Evolutionary conservation across 805 yeast species (phyloP), one percentile per base, ranked within the genome.

Genomic region (Candida multigemmis): DNA sequence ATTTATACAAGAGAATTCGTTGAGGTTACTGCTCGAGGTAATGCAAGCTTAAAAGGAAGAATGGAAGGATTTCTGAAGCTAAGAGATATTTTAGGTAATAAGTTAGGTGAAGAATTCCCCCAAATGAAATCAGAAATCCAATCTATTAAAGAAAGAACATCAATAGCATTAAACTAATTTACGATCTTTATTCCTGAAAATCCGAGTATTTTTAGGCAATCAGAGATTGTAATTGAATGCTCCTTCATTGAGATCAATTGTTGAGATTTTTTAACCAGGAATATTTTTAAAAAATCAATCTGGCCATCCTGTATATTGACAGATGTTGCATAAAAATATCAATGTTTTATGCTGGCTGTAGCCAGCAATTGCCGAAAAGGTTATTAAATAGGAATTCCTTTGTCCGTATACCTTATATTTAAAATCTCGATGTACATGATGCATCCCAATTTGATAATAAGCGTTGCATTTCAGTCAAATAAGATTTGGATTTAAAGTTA

Each of bases 1-100:
- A 86, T 91, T 21, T 91, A 91, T 53, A 86, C 97, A 1, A 70
- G 98, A 48, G 98, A 91, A 56, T 91, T 91, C 55, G 84, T 89
- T 10, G 98, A 91, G 48, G 83, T 89, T 19, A 80, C 91, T n/a
- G 77, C 86, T 21, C 77, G 84, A 41, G 76, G 86, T 23, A 91
- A 91, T 46, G 96, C 93, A 44, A 74, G 78, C 38, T 64, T 91
- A 29, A 71, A 85, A 44, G 97, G 96, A 4, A 84, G 84, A 50
- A 74, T 83, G 70, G 44, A 58, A 22, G 95, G 86, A 1, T 65
- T 81, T 56, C 56, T 46, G 25, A 65, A 70, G 30, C 66, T 87
- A 37, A 60, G 82, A 40, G 74, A 76, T 34, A 65, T 70, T 0
- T 53, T 91, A 34, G 84, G 85, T 0, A 72, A 65, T 12, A 77